phyloP scores from a whole-genome alignment of 1,139 yeast genomes.

The Debaryomyces coudertii region DNA sequence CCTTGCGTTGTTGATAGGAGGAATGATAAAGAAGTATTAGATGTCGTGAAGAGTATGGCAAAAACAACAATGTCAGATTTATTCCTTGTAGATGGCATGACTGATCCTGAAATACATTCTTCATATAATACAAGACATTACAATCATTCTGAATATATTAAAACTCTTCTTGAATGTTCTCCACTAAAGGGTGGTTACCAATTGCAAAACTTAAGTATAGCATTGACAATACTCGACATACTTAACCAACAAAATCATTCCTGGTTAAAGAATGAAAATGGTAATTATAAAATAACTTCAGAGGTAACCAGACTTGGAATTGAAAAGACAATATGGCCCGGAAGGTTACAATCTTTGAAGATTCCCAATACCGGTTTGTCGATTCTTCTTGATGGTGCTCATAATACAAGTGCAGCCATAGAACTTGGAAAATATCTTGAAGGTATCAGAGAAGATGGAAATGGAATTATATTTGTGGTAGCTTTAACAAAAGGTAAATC shows the following conservation, averaged over 20 bases:
- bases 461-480: conserved; percentile 61
- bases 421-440: conserved; percentile 53
- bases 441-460: conserved; percentile 19
- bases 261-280: conserved; percentile 13
- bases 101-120: not conserved
- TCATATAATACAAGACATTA: not conserved
- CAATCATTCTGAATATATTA: conserved; percentile 11
- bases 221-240: conserved; percentile 58
- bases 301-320: conserved; percentile 55
- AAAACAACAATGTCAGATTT: conserved; percentile 20
- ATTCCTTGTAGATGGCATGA: conserved; percentile 20
- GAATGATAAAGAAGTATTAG: conserved; percentile 55
- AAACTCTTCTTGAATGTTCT: conserved; percentile 32
- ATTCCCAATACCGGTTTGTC: conserved; percentile 27
- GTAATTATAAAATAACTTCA: conserved; percentile 24
- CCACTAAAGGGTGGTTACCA: conserved; percentile 79
- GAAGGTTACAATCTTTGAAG: conserved; percentile 55
- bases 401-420: conserved; percentile 80
- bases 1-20: conserved; percentile 76
- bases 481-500: conserved; percentile 80
- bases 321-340: conserved; percentile 57
- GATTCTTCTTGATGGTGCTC: conserved; percentile 86
- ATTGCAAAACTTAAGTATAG: conserved; percentile 65
- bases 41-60: conserved; percentile 37
- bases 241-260: conserved; percentile 21